Evolutionary conservation across 176 grass and related monocot genomes (phyloP), one percentile per base, ranked within the genome.

Genomic region (Zea luxurians): DNA sequence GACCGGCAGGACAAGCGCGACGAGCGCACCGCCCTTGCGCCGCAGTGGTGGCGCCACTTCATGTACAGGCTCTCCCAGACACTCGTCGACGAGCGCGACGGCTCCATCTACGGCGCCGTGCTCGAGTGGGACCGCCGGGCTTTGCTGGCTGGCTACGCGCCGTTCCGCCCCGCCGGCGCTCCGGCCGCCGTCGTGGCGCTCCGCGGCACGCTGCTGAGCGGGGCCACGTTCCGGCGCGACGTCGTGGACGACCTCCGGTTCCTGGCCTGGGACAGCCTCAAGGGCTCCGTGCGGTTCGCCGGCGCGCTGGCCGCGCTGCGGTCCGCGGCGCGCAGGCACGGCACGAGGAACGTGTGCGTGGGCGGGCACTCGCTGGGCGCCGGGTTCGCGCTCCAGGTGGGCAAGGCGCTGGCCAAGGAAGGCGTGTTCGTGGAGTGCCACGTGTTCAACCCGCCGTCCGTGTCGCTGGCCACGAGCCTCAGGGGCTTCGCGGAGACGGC

Each of bases 341-440:
- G 89, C 64, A 73, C 64, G 5, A 4, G 38, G 15, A 64, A 13
- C 53, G 91, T 97, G 44, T 89, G 91, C 66, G n/a, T 93, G 2
- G 90, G 71, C 17, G 91, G 94, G 27, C 94, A 97, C 80, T 93
- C 91, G 50, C 81, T 93, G 17, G 94, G 94, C 41, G 91, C 91
- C 50, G 94, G 88, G 35, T 93, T 93, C 70, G 94, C 89, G 54
- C 86, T 97, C 42, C 94, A 93, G 78, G 86, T 97, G 12, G 89
- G 91, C 63, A 97, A 97, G 84, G 81, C 91, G 49, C 82, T 91
- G 60, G 93, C 89, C 52, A 93, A 93, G 80, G 79, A 89, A 59
- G 84, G 91, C 54, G 78, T 97, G 38, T 79, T 93, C 74, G 91
- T 97, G 17, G 94, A 97, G 70, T 97, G 94, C 84, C 94, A 97